These are phyloP conservation scores for Lactarius tabidus DNA, from an alignment of 768 basidiomycete genomes.

Conservation along the genomic window DNA sequence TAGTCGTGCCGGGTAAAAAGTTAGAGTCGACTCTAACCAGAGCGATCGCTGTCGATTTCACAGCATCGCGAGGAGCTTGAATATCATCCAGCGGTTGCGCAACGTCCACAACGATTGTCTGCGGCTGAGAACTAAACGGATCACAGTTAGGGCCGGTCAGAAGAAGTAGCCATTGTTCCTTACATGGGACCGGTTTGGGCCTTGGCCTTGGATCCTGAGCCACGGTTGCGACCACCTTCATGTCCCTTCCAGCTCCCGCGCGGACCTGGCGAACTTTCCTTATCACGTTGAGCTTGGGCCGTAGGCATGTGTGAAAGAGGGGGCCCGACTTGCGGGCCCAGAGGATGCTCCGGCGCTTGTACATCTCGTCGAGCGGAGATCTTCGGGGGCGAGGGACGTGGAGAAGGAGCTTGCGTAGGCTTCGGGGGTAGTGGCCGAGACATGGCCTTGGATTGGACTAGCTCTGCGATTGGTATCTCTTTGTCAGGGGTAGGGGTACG, in stretches of 20 bases:
- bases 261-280: conserved; percentile 67
- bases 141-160: background rate
- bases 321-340: conserved; percentile 32
- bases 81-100: conserved; percentile 68
- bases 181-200: conserved; percentile 59
- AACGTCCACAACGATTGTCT: conserved; percentile 73
- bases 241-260: conserved; percentile 40
- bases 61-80: conserved; percentile 67
- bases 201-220: conserved; percentile 41
- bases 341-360: conserved; percentile 49
- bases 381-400: conserved; percentile 66
- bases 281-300: conserved; percentile 44
- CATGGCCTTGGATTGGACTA: conserved; percentile 41
- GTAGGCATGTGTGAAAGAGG: conserved; percentile 36
- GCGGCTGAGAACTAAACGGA: conserved; percentile 50
- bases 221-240: conserved; percentile 37
- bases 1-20: conserved; percentile 82
- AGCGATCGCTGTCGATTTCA: conserved; percentile 88
- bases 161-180: conserved; percentile 17
- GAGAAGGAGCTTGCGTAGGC: conserved; percentile 48
- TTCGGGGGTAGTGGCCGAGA: conserved; percentile 64
- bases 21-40: conserved; percentile 81
- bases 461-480: conserved; percentile 34
- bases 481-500: too few species aligned
- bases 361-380: conserved; percentile 42